These are phyloP conservation scores for Boletus hoseneyae DNA, from an alignment of 1,284 basidiomycete genomes.

Conservation along the genomic window DNA sequence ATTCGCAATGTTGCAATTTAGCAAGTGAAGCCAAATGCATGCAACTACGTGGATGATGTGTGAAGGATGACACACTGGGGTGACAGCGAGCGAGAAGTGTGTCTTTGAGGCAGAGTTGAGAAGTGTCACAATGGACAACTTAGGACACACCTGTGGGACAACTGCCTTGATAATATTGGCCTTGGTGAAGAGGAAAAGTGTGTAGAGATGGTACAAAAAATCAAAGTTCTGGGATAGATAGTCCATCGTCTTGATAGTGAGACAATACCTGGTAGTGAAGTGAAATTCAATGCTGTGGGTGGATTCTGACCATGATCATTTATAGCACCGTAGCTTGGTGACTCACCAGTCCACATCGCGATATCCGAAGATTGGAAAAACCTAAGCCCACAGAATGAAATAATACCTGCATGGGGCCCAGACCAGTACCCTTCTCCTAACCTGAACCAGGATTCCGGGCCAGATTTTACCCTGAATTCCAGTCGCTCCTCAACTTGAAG, in stretches of 20 bases:
- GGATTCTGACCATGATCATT: conserved; percentile 1
- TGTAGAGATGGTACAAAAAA: conserved; percentile 15
- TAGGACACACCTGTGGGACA: conserved; percentile 33
- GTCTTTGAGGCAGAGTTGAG: conserved; percentile 8
- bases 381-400: background rate
- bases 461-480: background rate
- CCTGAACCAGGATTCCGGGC: background rate
- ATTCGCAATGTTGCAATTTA: conserved; percentile 41
- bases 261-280: background rate
- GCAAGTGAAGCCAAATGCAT: conserved; percentile 43
- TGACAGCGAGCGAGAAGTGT: conserved; percentile 16
- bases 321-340: conserved; percentile 3
- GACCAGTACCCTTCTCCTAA: background rate
- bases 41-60: conserved; percentile 23
- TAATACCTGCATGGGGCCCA: background rate
- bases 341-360: background rate
- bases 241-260: background rate
- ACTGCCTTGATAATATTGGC: conserved; percentile 38
- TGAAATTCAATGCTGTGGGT: background rate
- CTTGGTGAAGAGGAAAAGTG: conserved; percentile 36
- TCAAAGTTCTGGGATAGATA: background rate
- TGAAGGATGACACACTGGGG: conserved; percentile 9
- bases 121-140: background rate
- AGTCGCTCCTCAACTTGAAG: too few relatives aligned
- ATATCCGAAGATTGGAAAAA: background rate